Evolutionary conservation across 2,329 filamentous ascomycete species (phyloP).

Genomic region (Diaporthe eres): DNA sequence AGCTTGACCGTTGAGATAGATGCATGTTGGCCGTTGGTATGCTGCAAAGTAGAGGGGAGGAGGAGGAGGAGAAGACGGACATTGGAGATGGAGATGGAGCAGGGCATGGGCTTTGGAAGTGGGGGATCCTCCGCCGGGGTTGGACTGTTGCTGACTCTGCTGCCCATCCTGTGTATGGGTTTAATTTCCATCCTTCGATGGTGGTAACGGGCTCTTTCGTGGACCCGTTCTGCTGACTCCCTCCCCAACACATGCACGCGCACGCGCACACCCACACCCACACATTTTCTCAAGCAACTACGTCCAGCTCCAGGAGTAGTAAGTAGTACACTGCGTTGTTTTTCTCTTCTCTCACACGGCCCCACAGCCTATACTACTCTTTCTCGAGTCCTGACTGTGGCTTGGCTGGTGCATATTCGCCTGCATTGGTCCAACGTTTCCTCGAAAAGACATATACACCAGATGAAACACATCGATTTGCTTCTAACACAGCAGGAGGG

Average conservation of each 20-base stretch:
- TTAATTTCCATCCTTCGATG: constrained; percentile 30
- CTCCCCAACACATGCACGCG: not conserved
- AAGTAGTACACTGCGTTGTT: constrained; percentile 1
- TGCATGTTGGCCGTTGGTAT: not conserved
- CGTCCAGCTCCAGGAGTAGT: too few relatives aligned
- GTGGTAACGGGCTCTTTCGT: not conserved
- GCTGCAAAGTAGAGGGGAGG: not conserved
- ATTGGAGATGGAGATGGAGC: constrained; percentile 6
- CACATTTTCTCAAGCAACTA: not conserved
- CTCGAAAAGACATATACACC: constrained; percentile 1
- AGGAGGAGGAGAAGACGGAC: too few relatives aligned
- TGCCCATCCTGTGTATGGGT: not conserved
- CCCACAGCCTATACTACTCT: not conserved
- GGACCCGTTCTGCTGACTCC: constrained; percentile 8
- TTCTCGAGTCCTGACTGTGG: not conserved
- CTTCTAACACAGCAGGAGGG: not conserved
- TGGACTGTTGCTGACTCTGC: constrained; percentile 13
- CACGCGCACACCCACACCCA: not conserved
- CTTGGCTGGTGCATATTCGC: constrained; percentile 14
- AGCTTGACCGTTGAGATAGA: not conserved
- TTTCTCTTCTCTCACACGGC: not conserved
- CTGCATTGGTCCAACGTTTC: constrained; percentile 14
- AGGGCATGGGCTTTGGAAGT: not conserved
- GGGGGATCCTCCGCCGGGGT: not conserved
- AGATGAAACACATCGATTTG: constrained; percentile 30